phyloP scores from a whole-genome alignment of 768 basidiomycete genomes.

The Austroboletus eburneus region DNA sequence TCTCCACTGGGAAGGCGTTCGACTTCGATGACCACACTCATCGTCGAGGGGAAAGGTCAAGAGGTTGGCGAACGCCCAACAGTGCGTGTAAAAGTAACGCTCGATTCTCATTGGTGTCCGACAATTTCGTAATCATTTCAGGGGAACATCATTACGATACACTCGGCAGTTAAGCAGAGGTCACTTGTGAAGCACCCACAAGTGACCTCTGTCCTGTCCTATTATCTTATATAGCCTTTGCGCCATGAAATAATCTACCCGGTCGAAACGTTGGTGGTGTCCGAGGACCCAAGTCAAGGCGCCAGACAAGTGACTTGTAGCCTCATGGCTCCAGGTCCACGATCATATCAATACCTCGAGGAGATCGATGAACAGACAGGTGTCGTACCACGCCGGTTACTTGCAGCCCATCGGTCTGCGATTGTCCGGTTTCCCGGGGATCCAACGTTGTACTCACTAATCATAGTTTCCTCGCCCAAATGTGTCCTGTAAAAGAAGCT shows the following conservation, averaged over 20 bases:
- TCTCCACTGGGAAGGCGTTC: slow-evolving; percentile 2
- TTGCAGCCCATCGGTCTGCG: slow-evolving; percentile 5
- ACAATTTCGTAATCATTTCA: slow-evolving; percentile 13
- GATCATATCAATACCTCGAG: no score
- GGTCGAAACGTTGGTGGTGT: no score
- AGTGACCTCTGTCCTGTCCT: no score
- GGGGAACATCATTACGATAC: background rate
- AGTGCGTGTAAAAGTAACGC: slow-evolving; percentile 5
- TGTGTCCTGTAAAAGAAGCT: no score
- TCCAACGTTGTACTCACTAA: no score
- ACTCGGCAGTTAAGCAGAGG: background rate
- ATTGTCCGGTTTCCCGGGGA: no score
- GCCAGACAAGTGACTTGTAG: background rate
- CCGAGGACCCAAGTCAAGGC: no score
- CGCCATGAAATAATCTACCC: no score
- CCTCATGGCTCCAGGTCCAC: slow-evolving; percentile 49
- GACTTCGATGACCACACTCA: slow-evolving; percentile 11
- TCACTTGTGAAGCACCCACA: no score
- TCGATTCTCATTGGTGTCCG: background rate
- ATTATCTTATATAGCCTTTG: no score
- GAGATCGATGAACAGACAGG: no score
- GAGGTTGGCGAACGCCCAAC: background rate
- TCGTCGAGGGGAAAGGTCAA: slow-evolving; percentile 6
- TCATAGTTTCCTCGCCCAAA: no score
- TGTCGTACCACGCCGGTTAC: slow-evolving; percentile 49